phyloP scores from a whole-genome alignment of 2,329 filamentous ascomycete genomes.

The Teratosphaeria pseudoeucalypti region DNA sequence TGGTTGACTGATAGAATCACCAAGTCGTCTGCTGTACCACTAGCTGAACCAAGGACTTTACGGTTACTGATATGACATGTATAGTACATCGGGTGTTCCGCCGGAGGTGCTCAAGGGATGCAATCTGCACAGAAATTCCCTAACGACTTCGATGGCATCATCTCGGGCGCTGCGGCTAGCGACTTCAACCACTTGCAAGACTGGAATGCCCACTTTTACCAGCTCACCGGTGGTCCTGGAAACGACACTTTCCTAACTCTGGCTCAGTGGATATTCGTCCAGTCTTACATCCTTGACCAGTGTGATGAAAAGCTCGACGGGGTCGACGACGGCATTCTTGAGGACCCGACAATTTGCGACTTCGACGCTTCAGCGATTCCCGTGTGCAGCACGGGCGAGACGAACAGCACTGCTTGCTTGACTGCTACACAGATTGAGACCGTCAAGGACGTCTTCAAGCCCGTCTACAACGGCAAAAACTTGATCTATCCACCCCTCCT shows the following conservation, averaged over 20 bases:
- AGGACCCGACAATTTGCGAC: slow-evolving; percentile 35
- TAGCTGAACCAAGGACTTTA: slow-evolving; percentile 36
- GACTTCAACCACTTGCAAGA: slow-evolving; percentile 35
- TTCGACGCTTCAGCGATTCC: slow-evolving; percentile 27
- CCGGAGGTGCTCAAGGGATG: slow-evolving; percentile 38
- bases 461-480: slow-evolving; percentile 28
- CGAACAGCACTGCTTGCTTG: slow-evolving; percentile 31
- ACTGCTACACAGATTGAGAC: slow-evolving; percentile 34
- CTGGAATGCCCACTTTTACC: slow-evolving; percentile 33
- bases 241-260: slow-evolving; percentile 31
- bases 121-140: slow-evolving; percentile 37
- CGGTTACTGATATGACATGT: slow-evolving; percentile 27
- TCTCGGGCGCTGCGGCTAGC: slow-evolving; percentile 36
- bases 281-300: slow-evolving; percentile 36
- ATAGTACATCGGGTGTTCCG: slow-evolving; percentile 36
- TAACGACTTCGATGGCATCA: slow-evolving; percentile 39
- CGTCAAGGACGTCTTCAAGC: slow-evolving; percentile 33
- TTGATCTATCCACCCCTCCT: slow-evolving; percentile 42
- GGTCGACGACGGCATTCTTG: slow-evolving; percentile 39
- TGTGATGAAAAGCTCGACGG: slow-evolving; percentile 42
- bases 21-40: slow-evolving; percentile 41
- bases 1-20: slow-evolving; percentile 2
- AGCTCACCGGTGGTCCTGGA: slow-evolving; percentile 26
- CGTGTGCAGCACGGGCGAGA: slow-evolving; percentile 20
- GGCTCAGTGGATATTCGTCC: slow-evolving; percentile 32